Evolutionary conservation across 1,284 basidiomycete species (phyloP).

Genomic region (Fomitopsis pinicola): DNA sequence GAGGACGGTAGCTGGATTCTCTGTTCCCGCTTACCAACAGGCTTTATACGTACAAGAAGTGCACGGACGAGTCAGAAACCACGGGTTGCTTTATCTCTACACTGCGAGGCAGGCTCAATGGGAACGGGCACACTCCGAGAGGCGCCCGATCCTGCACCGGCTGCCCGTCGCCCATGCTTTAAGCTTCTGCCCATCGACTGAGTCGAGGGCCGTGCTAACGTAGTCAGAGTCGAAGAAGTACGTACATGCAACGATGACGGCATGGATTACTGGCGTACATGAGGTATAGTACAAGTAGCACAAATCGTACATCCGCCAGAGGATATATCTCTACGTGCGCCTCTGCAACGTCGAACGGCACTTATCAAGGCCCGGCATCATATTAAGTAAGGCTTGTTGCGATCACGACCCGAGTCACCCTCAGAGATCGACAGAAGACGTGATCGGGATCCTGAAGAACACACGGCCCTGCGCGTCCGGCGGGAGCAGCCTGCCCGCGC

Average conservation of each 20-base stretch:
- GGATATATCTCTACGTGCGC: no score
- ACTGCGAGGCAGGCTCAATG: neutral
- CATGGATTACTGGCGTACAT: no score
- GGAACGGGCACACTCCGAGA: neutral
- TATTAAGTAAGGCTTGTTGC: no score
- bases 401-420: neutral
- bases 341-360: no score
- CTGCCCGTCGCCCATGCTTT: no score
- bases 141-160: neutral
- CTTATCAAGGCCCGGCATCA: no score
- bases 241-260: no score
- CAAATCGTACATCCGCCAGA: no score
- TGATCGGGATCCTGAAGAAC: constrained; percentile 26
- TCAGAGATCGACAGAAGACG: constrained; percentile 12
- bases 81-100: neutral
- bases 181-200: no score
- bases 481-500: constrained; percentile 34
- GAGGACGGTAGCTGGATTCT: neutral
- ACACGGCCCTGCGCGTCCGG: constrained; percentile 25
- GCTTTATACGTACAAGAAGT: constrained; percentile 3
- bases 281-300: no score
- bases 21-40: neutral
- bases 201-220: no score
- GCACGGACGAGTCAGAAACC: neutral
- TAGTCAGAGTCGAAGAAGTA: no score